These are phyloP conservation scores for Candida gorgasii DNA, from an alignment of 805 yeast species.

Conservation along the genomic window DNA sequence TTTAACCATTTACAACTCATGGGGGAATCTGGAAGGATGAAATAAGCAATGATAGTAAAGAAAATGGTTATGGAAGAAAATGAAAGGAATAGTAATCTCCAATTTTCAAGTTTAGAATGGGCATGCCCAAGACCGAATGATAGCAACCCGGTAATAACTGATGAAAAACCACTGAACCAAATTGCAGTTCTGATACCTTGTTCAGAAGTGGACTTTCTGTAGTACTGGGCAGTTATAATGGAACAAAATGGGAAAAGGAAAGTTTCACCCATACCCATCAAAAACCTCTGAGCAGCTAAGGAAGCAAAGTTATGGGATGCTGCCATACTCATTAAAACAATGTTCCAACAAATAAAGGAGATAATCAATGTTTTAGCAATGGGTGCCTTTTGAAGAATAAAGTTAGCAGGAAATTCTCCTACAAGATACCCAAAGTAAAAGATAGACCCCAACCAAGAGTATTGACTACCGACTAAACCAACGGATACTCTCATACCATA, in stretches of 20 bases:
- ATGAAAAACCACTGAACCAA: conserved; percentile 47
- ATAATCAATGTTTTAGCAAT: conserved; percentile 34
- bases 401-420: conserved; percentile 38
- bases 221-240: conserved; percentile 29
- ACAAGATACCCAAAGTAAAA: conserved; percentile 47
- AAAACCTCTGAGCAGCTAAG: conserved; percentile 21
- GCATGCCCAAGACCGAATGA: conserved; percentile 32
- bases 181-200: conserved; percentile 25
- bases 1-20: conserved; percentile 37
- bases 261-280: conserved; percentile 24
- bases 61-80: conserved; percentile 59
- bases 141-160: conserved; percentile 48
- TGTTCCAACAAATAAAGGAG: conserved; percentile 37
- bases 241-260: conserved; percentile 38
- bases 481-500: conserved; percentile 35
- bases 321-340: conserved; percentile 43
- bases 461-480: conserved; percentile 27
- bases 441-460: conserved; percentile 46
- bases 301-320: conserved; percentile 47
- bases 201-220: conserved; percentile 18
- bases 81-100: conserved; percentile 61
- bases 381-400: conserved; percentile 35
- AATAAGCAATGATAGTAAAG: conserved; percentile 45
- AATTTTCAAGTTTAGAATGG: conserved; percentile 45
- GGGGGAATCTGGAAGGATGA: conserved; percentile 45